Evolutionary conservation across 1,139 yeast species (phyloP).

Genomic region (Taphrina flavorubra): DNA sequence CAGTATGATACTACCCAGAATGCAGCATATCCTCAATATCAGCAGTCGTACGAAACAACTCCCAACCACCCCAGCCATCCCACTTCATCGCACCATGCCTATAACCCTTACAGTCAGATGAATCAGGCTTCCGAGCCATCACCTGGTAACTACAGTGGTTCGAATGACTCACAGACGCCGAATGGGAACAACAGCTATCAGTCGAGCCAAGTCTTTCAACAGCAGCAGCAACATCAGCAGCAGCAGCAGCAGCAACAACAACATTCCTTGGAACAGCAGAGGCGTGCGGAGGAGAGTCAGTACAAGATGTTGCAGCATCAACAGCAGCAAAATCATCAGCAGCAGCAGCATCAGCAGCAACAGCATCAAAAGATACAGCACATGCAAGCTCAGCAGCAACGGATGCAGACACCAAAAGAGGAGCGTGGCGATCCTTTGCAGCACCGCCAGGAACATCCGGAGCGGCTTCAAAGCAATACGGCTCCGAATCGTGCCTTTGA

Average conservation of each 20-base stretch:
- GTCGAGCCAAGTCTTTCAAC: slow-evolving; percentile 22
- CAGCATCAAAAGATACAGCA: slow-evolving; percentile 44
- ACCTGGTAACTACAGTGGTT: slow-evolving; percentile 24
- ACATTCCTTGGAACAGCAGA: slow-evolving; percentile 20
- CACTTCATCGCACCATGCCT: slow-evolving; percentile 4
- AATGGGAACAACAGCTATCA: slow-evolving; percentile 16
- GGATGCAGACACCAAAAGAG: slow-evolving; percentile 19
- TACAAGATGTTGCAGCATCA: slow-evolving; percentile 9
- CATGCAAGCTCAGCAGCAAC: slow-evolving; percentile 36
- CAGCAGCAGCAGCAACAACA: not conserved
- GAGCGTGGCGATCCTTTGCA: slow-evolving; percentile 17
- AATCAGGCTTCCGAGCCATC: slow-evolving; percentile 15
- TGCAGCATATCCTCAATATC: slow-evolving; percentile 17
- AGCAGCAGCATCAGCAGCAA: slow-evolving; percentile 22
- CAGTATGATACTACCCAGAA: slow-evolving; percentile 4
- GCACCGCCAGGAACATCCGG: slow-evolving; percentile 13
- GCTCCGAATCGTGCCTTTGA: slow-evolving; percentile 10
- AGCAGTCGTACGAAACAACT: slow-evolving; percentile 3
- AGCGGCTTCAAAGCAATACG: slow-evolving; percentile 16
- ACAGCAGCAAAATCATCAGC: slow-evolving; percentile 33
- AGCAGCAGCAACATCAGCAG: not conserved
- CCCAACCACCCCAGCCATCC: slow-evolving; percentile 1
- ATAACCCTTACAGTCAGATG: slow-evolving; percentile 11
- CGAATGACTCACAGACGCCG: slow-evolving; percentile 19
- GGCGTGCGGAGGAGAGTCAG: slow-evolving; percentile 33